Base-by-base conservation (phyloP, 2,329 filamentous ascomycete species). In the Ambrosiella cleistominuta region DNA sequence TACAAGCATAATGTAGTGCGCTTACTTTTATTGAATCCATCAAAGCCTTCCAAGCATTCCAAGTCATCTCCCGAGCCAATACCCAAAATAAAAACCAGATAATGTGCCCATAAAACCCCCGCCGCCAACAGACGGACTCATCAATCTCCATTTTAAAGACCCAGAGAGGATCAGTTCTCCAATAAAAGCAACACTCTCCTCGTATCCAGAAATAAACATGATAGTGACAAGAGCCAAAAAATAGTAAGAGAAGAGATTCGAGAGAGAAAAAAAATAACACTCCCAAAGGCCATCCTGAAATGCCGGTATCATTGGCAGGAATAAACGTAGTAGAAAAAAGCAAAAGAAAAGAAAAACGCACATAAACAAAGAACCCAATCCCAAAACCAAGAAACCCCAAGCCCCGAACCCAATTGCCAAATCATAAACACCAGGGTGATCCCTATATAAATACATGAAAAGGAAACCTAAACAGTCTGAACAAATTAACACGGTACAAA, bases 161-260 rank as follows among this genome's bases (percentile, higher is more conserved):
- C 27, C 27, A 27, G 4, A 27, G 27, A 27, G 27, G 27, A 27
- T 3, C 27, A 27, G 27, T 27, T 27, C 27, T 27, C 27, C 27
- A 60, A 53, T 27, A 51, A 61, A 40, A 57, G 39, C 8, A 38
- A 52, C n/a, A 37, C 15, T 47, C 49, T 12, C 55, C 57, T 27
- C 53, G 60, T 62, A 63, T 63, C 56, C 51, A 42, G 13, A 52
- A 45, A 45, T 39, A 35, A 11, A 35, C 36, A 38, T n/a, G 12
- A 54, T 54, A n/a, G 36, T 47, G 19, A 27, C 8, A 27, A 36
- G 37, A 39, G 13, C 15, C 52, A 56, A 45, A 57, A 40, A 51
- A 52, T 52, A 57, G 19, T 50, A 50, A 51, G 38, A 57, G 17
- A 36, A 54, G 50, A 19, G 51, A 52, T 40, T 50, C n/a, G 5